A percentile compares a stretch with the other conserved stretches of the same genome.
Evolutionary conservation across 2,329 filamentous ascomycete species (phyloP).

Genomic region (Bipolaris oryzae): DNA sequence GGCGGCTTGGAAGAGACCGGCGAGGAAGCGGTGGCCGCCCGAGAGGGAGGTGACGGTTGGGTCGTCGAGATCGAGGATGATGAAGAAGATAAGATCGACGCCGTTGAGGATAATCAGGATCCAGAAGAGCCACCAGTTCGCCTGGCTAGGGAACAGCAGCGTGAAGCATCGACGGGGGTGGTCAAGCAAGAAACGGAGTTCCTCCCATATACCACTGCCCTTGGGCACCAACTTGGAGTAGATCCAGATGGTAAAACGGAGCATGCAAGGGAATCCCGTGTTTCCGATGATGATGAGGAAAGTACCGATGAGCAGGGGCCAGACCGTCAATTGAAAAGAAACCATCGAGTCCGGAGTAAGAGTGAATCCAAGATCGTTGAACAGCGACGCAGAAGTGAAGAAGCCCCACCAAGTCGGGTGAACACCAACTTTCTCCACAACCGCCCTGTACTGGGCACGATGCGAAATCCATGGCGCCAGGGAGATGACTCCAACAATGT

Average conservation of each 20-base stretch:
- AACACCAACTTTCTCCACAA: constrained; percentile 68
- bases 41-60: constrained; percentile 70
- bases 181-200: constrained; percentile 86
- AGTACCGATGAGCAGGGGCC: constrained; percentile 75
- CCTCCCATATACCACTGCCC: constrained; percentile 80
- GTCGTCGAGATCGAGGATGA: constrained; percentile 85
- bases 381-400: constrained; percentile 84
- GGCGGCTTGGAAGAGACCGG: constrained; percentile 88
- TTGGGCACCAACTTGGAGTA: constrained; percentile 69
- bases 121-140: constrained; percentile 95
- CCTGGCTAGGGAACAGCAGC: constrained; percentile 83
- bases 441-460: constrained; percentile 60
- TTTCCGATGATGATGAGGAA: constrained; percentile 95
- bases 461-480: constrained; percentile 81
- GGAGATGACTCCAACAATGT: constrained; percentile 74
- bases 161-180: constrained; percentile 97
- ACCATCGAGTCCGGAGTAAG: constrained; percentile 93
- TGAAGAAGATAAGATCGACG: constrained; percentile 86
- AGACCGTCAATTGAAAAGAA: constrained; percentile 79
- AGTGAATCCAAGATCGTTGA: constrained; percentile 94
- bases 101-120: constrained; percentile 82
- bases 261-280: constrained; percentile 92
- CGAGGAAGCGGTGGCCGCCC: constrained; percentile 76
- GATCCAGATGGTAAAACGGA: constrained; percentile 90
- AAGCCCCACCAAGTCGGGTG: constrained; percentile 87